phyloP scores from a whole-genome alignment of 2,329 filamentous ascomycete species.

The Colletotrichum karsti region DNA sequence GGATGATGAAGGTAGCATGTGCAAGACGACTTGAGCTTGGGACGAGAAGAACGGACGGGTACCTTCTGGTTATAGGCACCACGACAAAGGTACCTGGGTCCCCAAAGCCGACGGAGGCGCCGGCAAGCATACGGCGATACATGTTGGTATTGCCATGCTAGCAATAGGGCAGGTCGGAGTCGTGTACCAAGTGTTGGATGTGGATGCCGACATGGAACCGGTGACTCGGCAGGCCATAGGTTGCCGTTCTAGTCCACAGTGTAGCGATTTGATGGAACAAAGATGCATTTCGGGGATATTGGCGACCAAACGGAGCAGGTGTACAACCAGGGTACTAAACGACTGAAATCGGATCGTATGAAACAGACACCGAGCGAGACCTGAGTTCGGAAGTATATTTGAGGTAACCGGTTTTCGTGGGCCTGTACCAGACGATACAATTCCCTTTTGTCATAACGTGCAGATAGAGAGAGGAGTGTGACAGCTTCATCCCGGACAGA shows the following conservation, averaged over 20 bases:
- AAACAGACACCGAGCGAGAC: background rate
- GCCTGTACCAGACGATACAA: slow-evolving; percentile 14
- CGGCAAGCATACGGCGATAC: slow-evolving; percentile 24
- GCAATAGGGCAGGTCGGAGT: slow-evolving; percentile 11
- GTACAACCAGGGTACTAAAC: slow-evolving; percentile 7
- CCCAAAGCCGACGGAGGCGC: slow-evolving; percentile 19
- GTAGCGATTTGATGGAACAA: slow-evolving; percentile 11
- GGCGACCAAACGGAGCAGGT: background rate
- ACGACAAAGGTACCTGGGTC: slow-evolving; percentile 24
- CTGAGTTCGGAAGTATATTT: slow-evolving; percentile 9
- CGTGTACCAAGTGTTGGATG: slow-evolving; percentile 7
- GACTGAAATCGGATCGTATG: background rate
- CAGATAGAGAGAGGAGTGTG: slow-evolving; percentile 26
- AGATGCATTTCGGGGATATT: slow-evolving; percentile 12
- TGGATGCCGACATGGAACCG: slow-evolving; percentile 20
- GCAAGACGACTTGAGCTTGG: slow-evolving; percentile 10
- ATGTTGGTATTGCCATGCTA: slow-evolving; percentile 13
- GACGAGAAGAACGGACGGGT: slow-evolving; percentile 27
- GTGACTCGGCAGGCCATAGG: slow-evolving; percentile 15
- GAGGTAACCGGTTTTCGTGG: slow-evolving; percentile 8
- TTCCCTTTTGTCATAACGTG: slow-evolving; percentile 31
- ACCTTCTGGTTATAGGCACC: slow-evolving; percentile 22
- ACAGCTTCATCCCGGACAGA: slow-evolving; percentile 28
- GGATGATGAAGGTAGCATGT: slow-evolving; percentile 17
- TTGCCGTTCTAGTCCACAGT: slow-evolving; percentile 13